Evolutionary conservation across 768 basidiomycete species (phyloP), one percentile per base, ranked within the genome.

Genomic region (Rubroboletus satanas): DNA sequence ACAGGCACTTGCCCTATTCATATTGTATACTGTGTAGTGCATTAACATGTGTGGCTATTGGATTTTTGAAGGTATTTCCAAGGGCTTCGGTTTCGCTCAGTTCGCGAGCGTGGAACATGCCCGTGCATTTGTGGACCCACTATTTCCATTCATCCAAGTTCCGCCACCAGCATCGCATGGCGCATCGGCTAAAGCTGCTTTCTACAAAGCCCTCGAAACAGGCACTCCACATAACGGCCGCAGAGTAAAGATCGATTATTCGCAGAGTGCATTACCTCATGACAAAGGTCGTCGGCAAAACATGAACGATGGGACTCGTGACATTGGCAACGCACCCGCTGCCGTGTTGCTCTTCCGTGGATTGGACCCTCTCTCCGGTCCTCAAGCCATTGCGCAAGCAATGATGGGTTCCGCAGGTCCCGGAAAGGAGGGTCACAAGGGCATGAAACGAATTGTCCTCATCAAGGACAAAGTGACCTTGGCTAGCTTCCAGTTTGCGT

Each of bases 31-130:
- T 75, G 75, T 78, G 75, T 82, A 70, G 77, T 78, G 75, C 83
- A 87, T 90, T 92, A 76, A 90, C 87, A 72, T 85, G 76, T 73
- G 67, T 79, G 77, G 78, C 75, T 74, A 57, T 83, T 83, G 75
- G 77, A 81, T 83, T 83, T 75, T 83, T 75, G 73, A 85, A 93
- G 92, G 92, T 85, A 75, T 80, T 58, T 95, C 95, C 52, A 96
- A 96, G 74, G 90, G 92, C 67, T 98, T 98, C 69, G 97, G 94
- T 55, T 99, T 99, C 73, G 95, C 93, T 64, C 90, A 93, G 74
- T 99, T 99, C 71, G 75, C 87, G 41, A 85, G 79, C 61, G 78
- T 88, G 53, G 90, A 91, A 63, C 90, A 91, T 54, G 95, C 97
- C 18, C 84, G 88, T 51, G 84, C 88, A 12, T 98, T 98, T 69